These are phyloP conservation scores for Ceriops tagal DNA, from an alignment of 345 rosid species.

Conservation along the genomic window DNA sequence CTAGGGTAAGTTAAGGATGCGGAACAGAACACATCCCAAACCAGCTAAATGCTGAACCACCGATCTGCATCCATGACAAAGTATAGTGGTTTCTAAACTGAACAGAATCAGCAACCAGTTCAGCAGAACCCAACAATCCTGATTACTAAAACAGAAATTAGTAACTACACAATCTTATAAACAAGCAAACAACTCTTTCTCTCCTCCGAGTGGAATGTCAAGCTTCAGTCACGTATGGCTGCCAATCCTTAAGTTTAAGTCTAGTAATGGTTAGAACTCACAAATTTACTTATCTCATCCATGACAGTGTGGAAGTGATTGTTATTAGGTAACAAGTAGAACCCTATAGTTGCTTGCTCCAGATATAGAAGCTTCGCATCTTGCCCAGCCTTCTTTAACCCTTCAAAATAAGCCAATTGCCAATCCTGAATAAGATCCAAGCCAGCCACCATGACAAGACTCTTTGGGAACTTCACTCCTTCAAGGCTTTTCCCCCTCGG, in stretches of 20 bases:
- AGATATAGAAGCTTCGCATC: conserved; percentile 59
- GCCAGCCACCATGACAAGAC: conserved; percentile 82
- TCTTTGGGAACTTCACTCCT: conserved; percentile 68
- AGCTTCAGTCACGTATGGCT: conserved; percentile 32
- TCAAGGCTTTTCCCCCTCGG: conserved; percentile 47
- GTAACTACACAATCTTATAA: conserved; percentile 30
- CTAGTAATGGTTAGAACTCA: conserved; percentile 39
- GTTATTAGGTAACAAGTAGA: conserved; percentile 81
- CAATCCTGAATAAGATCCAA: conserved; percentile 80
- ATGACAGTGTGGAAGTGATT: conserved; percentile 67
- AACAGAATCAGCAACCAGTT: conserved; percentile 13
- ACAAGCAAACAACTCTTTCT: conserved; percentile 26
- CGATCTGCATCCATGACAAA: conserved; percentile 19
- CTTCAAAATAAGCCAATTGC: conserved; percentile 71
- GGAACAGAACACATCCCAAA: conserved; percentile 18
- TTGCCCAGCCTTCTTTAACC: conserved; percentile 67
- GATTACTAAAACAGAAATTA: conserved; percentile 28
- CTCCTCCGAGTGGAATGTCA: conserved; percentile 28
- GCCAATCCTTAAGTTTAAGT: conserved; percentile 27
- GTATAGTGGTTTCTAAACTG: conserved; percentile 18
- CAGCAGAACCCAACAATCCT: conserved; percentile 15
- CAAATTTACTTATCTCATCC: conserved; percentile 70
- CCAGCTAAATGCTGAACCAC: conserved; percentile 41
- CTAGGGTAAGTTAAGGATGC: conserved; percentile 11
- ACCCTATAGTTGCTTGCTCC: conserved; percentile 78